Evolutionary conservation across 306 rosid genomes (phyloP).

Genomic region (Delonix regia): DNA sequence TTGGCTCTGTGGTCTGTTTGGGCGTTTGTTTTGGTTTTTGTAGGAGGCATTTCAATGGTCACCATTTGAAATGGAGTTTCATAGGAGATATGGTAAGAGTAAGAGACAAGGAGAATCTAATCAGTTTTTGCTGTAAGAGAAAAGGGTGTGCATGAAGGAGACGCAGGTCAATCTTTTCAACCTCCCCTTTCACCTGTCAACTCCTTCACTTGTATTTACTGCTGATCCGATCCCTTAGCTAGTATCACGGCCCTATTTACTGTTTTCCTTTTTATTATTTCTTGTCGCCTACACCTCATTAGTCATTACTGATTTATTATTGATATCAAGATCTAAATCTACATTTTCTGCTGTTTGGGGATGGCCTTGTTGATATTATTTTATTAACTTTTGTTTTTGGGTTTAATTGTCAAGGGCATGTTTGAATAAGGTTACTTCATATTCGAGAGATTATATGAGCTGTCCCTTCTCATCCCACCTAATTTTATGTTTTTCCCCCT

Average conservation of each 20-base stretch:
- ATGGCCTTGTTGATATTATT: background rate
- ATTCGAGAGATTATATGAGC: constrained; percentile 35
- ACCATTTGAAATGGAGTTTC: constrained; percentile 60
- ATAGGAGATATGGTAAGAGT: constrained; percentile 48
- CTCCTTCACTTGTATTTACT: constrained; percentile 59
- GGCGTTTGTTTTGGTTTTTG: background rate
- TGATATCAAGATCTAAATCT: background rate
- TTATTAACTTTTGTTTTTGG: background rate
- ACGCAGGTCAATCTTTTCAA: constrained; percentile 72
- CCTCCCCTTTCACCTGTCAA: constrained; percentile 51
- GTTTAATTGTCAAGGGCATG: background rate
- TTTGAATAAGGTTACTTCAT: constrained; percentile 16
- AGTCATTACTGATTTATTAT: constrained; percentile 39
- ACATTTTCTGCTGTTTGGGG: background rate
- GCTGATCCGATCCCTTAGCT: constrained; percentile 36
- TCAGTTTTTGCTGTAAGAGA: constrained; percentile 34
- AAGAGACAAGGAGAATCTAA: constrained; percentile 51
- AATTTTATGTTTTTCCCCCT: constrained; percentile 22
- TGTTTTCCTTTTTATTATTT: constrained; percentile 39
- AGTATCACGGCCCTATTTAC: constrained; percentile 60
- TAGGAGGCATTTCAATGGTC: constrained; percentile 60
- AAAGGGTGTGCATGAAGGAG: constrained; percentile 54
- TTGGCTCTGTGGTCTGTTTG: constrained; percentile 24
- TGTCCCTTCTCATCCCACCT: constrained; percentile 43
- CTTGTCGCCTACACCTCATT: constrained; percentile 49